These are phyloP conservation scores for Calonectria hawksworthii DNA, from an alignment of 2,329 filamentous ascomycete genomes.

Conservation along the genomic window DNA sequence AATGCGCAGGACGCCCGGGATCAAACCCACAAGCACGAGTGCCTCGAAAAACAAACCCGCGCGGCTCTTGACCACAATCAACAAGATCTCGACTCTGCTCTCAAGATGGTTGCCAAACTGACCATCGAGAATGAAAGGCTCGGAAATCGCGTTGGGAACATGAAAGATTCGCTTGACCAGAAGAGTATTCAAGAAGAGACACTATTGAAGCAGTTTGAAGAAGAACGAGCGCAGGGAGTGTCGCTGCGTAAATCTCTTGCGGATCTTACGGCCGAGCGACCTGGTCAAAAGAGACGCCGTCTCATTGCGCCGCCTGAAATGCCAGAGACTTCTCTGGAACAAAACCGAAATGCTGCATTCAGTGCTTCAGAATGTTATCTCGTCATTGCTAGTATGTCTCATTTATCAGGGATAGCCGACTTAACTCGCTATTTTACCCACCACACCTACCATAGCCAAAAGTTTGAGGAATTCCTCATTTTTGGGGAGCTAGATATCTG, in stretches of 20 bases:
- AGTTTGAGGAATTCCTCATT: background rate
- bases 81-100: background rate
- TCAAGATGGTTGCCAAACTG: background rate
- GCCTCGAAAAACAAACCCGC: background rate
- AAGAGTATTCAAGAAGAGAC: background rate
- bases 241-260: background rate
- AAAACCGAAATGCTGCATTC: no score
- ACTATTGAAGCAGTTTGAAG: background rate
- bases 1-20: background rate
- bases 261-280: no score
- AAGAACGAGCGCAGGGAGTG: background rate
- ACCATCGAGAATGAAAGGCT: background rate
- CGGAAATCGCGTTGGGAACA: no score
- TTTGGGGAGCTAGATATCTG: background rate
- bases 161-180: background rate
- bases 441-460: accelerated
- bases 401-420: background rate
- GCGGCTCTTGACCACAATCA: background rate
- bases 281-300: background rate
- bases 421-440: background rate
- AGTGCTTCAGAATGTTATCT: background rate
- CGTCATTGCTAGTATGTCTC: background rate
- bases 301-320: background rate
- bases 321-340: background rate
- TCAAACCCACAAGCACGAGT: background rate